Evolutionary conservation across 257 asterid genomes (phyloP).

Genomic region (Capsicum rhomboideum): DNA sequence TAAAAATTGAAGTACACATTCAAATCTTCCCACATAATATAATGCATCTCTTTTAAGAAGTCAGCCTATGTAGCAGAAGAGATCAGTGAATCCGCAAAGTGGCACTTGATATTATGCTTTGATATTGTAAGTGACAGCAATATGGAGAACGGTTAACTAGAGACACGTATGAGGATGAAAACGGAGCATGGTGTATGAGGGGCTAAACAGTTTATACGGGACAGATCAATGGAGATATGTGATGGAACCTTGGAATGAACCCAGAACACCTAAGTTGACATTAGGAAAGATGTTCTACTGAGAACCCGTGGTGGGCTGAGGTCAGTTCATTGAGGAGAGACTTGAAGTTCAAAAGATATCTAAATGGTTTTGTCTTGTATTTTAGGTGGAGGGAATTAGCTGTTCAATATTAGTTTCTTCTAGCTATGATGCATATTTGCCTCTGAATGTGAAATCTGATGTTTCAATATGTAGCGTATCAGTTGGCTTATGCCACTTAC

Average conservation of each 20-base stretch:
- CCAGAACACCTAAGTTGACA: not conserved
- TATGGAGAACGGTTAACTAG: not conserved
- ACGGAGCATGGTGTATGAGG: not conserved
- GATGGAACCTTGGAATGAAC: not conserved
- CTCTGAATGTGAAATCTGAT: not conserved
- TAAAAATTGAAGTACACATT: not conserved
- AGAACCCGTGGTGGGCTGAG: not conserved
- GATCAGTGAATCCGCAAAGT: not conserved
- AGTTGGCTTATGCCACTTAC: not conserved
- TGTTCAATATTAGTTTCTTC: not conserved
- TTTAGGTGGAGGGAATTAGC: not conserved
- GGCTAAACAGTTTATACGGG: not conserved
- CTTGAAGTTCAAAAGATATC: not conserved
- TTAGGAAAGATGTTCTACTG: not conserved
- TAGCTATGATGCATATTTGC: not conserved
- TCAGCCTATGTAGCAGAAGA: not conserved
- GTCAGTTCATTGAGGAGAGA: not conserved
- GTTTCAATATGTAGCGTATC: not conserved
- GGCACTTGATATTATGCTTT: not conserved
- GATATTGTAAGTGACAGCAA: not conserved
- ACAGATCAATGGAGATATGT: not conserved
- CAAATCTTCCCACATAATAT: not conserved
- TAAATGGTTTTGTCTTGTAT: not conserved
- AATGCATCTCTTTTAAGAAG: not conserved
- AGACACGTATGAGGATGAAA: not conserved